These are phyloP conservation scores for Macrotyloma uniflorum DNA, from an alignment of 306 rosid species.

Conservation along the genomic window DNA sequence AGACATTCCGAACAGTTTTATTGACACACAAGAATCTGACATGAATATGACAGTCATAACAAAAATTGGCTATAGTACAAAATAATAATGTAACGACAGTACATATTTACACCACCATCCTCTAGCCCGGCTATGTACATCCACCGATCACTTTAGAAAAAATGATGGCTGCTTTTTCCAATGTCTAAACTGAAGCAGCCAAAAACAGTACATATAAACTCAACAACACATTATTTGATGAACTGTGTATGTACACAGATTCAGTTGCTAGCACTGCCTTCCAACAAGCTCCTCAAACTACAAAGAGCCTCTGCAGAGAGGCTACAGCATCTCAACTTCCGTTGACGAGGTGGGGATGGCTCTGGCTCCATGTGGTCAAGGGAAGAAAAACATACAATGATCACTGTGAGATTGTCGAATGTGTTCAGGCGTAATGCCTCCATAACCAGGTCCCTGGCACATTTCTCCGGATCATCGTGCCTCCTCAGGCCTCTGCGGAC, in stretches of 20 bases:
- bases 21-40: conserved; percentile 41
- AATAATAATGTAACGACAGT: conserved; percentile 31
- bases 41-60: conserved; percentile 36
- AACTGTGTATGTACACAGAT: conserved; percentile 22
- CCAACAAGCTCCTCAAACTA: conserved; percentile 82
- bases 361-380: conserved; percentile 50
- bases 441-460: conserved; percentile 87
- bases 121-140: conserved; percentile 53
- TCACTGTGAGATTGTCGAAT: conserved; percentile 82
- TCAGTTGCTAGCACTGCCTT: conserved; percentile 63
- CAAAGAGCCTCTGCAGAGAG: conserved; percentile 92
- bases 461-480: conserved; percentile 75
- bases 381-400: conserved; percentile 73
- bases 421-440: conserved; percentile 84
- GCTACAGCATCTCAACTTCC: conserved; percentile 74
- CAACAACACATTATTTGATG: conserved; percentile 40
- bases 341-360: conserved; percentile 53
- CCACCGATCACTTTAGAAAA: conserved; percentile 48
- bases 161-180: conserved; percentile 64
- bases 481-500: conserved; percentile 78
- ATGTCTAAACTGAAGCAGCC: conserved; percentile 61
- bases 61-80: conserved; percentile 41
- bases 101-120: conserved; percentile 49
- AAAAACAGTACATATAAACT: conserved; percentile 43
- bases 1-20: conserved; percentile 34